Evolutionary conservation across 2,329 filamentous ascomycete species (phyloP), one percentile per base, ranked within the genome.

Genomic region (Aspergillus jensenii): DNA sequence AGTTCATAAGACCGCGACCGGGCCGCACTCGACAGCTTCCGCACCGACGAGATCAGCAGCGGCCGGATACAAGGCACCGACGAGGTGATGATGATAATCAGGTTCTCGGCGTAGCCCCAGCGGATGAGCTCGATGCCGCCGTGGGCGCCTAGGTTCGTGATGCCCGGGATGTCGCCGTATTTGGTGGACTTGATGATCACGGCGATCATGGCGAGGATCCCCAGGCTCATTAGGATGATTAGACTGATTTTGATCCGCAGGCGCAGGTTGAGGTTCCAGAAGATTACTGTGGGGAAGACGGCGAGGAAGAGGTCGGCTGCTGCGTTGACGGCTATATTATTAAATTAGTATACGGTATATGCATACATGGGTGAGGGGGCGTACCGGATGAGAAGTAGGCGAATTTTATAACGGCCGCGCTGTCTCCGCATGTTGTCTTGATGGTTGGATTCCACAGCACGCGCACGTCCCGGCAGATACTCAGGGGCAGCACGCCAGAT

Each of bases 141-240:
- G 2, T n/a, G 43, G 3, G 65, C 51, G 23, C 68, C 67, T 6
- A 69, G 61, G 35, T 71, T 66, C 1, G 67, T 70, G 47, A 70
- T 58, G 33, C 68, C 64, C 11, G 68, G 68, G 3, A 71, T 52
- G 15, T 62, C 44, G 41, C 56, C 4, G 25, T 69, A 63, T 37
- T 69, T 69, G 46, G 68, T 70, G 14, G 68, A 68, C 45, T 71
- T 71, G 61, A 71, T 63, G 43, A 71, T 68, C 12, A 68, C 71
- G n/a, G 69, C 68, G 19, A 68, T 25, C 68, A 71, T 70, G 11
- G 68, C 69, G 63, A 71, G 59, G n/a, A 70, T 56, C 6, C 69
- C 69, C 21, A 71, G 41, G 15, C 66, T 69, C 21, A 71, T 61
- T 1, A 71, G 61, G 11, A 53, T 46, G 23, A 71, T 71, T 44